Evolutionary conservation across 2,329 filamentous ascomycete genomes (phyloP), one percentile per base, ranked within the genome.

Genomic region (Exophiala calicioides): DNA sequence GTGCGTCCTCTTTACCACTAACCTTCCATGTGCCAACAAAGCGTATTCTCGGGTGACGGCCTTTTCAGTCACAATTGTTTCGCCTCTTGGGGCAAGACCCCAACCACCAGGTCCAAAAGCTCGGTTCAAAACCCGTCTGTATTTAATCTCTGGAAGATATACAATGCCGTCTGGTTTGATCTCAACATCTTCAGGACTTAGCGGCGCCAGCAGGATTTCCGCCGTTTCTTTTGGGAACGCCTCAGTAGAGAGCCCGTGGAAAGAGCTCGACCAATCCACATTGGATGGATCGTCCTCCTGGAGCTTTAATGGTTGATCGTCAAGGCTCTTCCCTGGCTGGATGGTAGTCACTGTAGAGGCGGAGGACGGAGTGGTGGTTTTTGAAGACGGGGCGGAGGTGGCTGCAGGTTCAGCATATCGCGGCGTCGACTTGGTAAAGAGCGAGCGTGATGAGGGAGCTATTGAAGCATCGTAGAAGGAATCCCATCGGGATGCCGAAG

Each of bases 141-240:
- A 98, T 73, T 97, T 96, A 75, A 98, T 97, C 76, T 98, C 93
- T 9, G 93, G 93, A 48, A 98, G 75, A 67, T 97, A 98, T 50
- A 97, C 75, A 58, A 98, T 91, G 24, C 93, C 93, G 71, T 98
- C 93, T 23, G 93, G 91, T 74, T 98, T 98, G 65, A 98, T 86
- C 74, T 98, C 93, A 44, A 98, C 84, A 68, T 97, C 91, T 36
- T 84, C 78, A 0, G 79, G 71, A 43, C 81, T 72, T 9, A 95
- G 66, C 1, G 84, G 82, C 46, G 79, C 74, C 53, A 86, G 78
- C 35, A 96, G 76, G 15, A 88, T 77, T 12, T 81, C 76, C 7
- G 80, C 77, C 42, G 85, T 79, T 67, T 90, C 84, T 34, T 81
- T 71, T 3, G 82, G 74, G 67, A 95, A 95, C 0, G 88, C 78